Percentiles rank a stretch among this genome's conserved stretches.
phyloP scores from a whole-genome alignment of 495 filamentous ascomycete species.

The Cladorrhinum samala region DNA sequence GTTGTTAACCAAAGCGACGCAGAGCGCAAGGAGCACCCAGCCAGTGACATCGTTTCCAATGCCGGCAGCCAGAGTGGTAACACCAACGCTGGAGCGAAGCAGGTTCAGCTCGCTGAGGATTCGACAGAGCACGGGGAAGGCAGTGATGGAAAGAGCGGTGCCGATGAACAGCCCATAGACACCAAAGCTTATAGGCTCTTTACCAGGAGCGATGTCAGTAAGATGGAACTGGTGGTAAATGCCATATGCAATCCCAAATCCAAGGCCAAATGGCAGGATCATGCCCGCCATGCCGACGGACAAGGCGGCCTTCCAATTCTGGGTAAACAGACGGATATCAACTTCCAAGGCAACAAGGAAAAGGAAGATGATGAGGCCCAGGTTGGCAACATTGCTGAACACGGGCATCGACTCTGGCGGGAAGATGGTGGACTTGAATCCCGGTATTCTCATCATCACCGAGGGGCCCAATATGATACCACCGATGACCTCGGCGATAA shows the following conservation, averaged over 20 bases:
- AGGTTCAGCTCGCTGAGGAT: constrained; percentile 92
- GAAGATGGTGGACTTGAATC: constrained; percentile 75
- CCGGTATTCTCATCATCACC: constrained; percentile 76
- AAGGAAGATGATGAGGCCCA: constrained; percentile 84
- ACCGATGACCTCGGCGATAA: constrained; percentile 94
- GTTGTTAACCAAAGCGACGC: constrained; percentile 90
- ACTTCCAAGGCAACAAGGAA: constrained; percentile 93
- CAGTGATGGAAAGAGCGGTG: constrained; percentile 91
- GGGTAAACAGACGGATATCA: constrained; percentile 74
- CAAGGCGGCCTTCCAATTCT: constrained; percentile 80
- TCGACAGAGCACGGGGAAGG: constrained; percentile 91
- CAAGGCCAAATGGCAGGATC: constrained; percentile 66
- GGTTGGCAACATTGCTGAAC: constrained; percentile 76
- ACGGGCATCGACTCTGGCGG: constrained; percentile 65
- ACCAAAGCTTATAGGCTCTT: constrained; percentile 57
- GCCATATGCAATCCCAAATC: constrained; percentile 76
- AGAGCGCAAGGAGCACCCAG: constrained; percentile 91
- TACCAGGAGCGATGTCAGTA: constrained; percentile 33
- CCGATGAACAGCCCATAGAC: constrained; percentile 90
- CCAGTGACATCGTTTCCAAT: constrained; percentile 90
- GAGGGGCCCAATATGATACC: constrained; percentile 87
- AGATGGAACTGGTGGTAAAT: constrained; percentile 76
- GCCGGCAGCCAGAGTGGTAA: constrained; percentile 87
- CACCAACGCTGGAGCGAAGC: constrained; percentile 74
- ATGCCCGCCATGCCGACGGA: constrained; percentile 83